Evolutionary conservation across 345 rosid genomes (phyloP), one percentile per base, ranked within the genome.

Genomic region (Eucalyptus rudis): DNA sequence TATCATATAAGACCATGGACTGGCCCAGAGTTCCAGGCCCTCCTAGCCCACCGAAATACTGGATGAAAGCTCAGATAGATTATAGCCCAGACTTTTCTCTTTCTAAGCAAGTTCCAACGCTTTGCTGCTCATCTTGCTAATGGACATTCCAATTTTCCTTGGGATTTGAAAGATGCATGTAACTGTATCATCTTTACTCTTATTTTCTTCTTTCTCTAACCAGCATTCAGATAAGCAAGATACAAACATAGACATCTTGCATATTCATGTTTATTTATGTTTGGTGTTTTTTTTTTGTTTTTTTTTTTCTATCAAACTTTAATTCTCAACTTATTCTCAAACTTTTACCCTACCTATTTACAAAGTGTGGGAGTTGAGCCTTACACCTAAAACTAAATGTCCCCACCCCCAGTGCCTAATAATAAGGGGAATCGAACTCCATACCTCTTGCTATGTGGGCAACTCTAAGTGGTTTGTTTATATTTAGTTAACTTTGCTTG

Each of bases 361-460:
- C 1, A 51, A 51, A 51, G 1, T 0, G 0, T 51, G 22, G 1
- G 4, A 17, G 22, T 51, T 3, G 1, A 51, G 17, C 1, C 22
- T 51, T 51, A 17, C 22, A 51, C 22, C 1, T 17, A 0, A 51
- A 51, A 51, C 9, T 51, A 51, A 7, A 51, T 51, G 4, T 17
- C 4, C 9, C 22, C 56, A 51, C 2, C 9, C 22, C 56, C 1
- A 7, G 0, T 51, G 56, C 56, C 22, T 22, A 51, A 51, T 51
- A 51, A 51, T 51, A 17, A 17, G 4, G 56, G 22, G 56, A 17
- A 51, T 17, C 1, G 4, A 51, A 51, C 22, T 51, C 56, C 56
- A 51, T 7, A 51, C 22, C 56, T 51, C 56, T 51, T 51, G 56
- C 56, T 17, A 17, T 51, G 22, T 4, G 56, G 22, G 56, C 9